Base-by-base conservation (phyloP, 305 asterid species). In the Fraxinus sp. region DNA sequence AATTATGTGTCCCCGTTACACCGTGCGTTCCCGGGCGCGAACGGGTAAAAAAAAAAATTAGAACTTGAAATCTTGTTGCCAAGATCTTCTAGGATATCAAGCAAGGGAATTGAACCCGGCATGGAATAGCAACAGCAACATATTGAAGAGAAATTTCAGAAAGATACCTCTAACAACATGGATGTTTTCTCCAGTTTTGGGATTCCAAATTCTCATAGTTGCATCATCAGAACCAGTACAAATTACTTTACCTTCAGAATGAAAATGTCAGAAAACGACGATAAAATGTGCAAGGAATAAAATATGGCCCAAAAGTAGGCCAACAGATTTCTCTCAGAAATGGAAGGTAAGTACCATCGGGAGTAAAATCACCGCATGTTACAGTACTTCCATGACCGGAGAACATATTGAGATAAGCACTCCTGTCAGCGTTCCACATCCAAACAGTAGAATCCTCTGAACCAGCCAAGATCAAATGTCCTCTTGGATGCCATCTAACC, bases 141-240 rank as follows among this genome's bases (percentile, higher is more conserved):
- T 32, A 76, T n/a, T 32, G 32, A 44, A 28, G 83, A 20, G 76
- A 78, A 52, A 78, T 32, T 26, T 62, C 33, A 78, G 13, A 57
- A 9, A n/a, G 83, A 80, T 84, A 95, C 99, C 97, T 88, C 91
- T 85, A 77, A 94, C 94, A 72, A 86, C 91, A 88, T 94, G 98
- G 78, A 90, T 87, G 83, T 57, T 84, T 82, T 87, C 93, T 11
- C 91, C 92, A 75, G 88, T 92, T 82, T 35, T 86, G 11, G 99
- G 97, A 80, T 90, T 91, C 97, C 98, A 95, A 70, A 95, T 90
- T 85, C 94, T 93, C 96, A 95, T 79, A 28, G 97, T 89, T 75
- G 97, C 95, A 90, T 95, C 99, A 82, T 92, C 93, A 79, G 98
- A 95, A 55, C 99, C 98, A 72, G 86, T 94, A 84, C 98, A 94